These are phyloP conservation scores for Amphicarpaea edgeworthii DNA, from an alignment of 306 rosid genomes.

Conservation along the genomic window DNA sequence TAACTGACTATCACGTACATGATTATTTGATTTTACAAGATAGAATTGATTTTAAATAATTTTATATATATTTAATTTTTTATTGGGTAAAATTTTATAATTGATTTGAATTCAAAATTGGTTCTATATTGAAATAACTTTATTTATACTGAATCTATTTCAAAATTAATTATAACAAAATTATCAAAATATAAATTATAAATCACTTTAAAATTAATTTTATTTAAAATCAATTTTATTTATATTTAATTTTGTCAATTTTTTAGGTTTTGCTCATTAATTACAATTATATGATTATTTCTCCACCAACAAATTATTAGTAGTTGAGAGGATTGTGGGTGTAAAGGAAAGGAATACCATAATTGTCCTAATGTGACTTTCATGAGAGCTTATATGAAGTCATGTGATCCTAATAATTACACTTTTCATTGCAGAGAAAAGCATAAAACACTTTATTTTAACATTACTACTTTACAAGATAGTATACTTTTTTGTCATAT, in stretches of 20 bases:
- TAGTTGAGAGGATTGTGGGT: neutral
- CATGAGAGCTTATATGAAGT: conserved; percentile 20
- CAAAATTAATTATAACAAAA: no score
- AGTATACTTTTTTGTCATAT: neutral
- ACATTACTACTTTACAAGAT: neutral
- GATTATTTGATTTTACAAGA: no score
- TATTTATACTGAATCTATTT: no score
- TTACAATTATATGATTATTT: neutral
- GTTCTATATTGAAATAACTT: no score
- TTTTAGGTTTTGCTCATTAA: neutral
- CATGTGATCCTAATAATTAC: conserved; percentile 17
- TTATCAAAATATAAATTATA: no score
- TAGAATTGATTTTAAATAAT: no score
- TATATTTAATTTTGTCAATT: neutral
- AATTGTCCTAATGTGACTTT: conserved; percentile 5
- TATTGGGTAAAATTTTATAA: no score
- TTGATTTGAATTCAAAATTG: no score
- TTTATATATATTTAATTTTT: no score
- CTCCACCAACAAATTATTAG: neutral
- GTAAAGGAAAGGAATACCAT: neutral
- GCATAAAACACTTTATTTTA: neutral
- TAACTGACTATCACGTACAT: no score
- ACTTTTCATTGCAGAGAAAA: conserved; percentile 3
- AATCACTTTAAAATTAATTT: no score
- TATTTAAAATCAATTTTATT: no score